Evolutionary conservation across 495 filamentous ascomycete genomes (phyloP).

Genomic region (Aspergillus diversus): DNA sequence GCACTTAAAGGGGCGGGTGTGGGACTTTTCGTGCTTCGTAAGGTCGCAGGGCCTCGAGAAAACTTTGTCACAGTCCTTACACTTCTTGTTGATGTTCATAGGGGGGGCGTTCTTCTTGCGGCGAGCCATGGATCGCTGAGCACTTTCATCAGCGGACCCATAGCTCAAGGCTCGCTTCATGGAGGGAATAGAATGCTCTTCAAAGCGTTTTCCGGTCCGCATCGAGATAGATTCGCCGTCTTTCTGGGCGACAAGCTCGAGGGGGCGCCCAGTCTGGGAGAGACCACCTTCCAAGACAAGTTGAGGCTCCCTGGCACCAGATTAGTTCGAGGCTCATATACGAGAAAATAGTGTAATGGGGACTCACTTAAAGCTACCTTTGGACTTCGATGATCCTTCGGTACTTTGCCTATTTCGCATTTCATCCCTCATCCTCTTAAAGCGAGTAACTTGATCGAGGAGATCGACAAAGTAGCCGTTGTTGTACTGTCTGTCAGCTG

Average conservation of each 20-base stretch:
- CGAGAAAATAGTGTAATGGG: slow-evolving; percentile 24
- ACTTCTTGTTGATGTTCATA: slow-evolving; percentile 76
- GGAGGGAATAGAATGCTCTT: slow-evolving; percentile 44
- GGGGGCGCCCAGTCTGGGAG: slow-evolving; percentile 73
- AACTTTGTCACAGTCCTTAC: slow-evolving; percentile 80
- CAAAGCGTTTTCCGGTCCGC: slow-evolving; percentile 59
- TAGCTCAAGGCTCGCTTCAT: slow-evolving; percentile 67
- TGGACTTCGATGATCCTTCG: slow-evolving; percentile 19
- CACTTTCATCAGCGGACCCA: slow-evolving; percentile 66
- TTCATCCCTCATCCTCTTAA: slow-evolving; percentile 64
- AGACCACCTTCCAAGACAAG: slow-evolving; percentile 77
- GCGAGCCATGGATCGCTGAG: slow-evolving; percentile 84
- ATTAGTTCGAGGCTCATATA: slow-evolving; percentile 3
- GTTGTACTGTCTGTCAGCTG: slow-evolving; percentile 84
- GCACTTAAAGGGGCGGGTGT: slow-evolving; percentile 95
- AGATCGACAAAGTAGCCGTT: slow-evolving; percentile 94
- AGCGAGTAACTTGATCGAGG: slow-evolving; percentile 78
- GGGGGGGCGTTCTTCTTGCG: slow-evolving; percentile 77
- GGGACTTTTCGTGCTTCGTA: slow-evolving; percentile 97
- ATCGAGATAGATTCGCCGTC: slow-evolving; percentile 78
- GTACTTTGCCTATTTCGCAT: slow-evolving; percentile 41
- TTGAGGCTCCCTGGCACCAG: slow-evolving; percentile 57
- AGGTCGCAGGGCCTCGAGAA: slow-evolving; percentile 93
- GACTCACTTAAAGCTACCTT: slow-evolving; percentile 42
- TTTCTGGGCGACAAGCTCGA: slow-evolving; percentile 76